Conservation (phyloP, 257 asterid species). For the Asclepias syriaca region DNA sequence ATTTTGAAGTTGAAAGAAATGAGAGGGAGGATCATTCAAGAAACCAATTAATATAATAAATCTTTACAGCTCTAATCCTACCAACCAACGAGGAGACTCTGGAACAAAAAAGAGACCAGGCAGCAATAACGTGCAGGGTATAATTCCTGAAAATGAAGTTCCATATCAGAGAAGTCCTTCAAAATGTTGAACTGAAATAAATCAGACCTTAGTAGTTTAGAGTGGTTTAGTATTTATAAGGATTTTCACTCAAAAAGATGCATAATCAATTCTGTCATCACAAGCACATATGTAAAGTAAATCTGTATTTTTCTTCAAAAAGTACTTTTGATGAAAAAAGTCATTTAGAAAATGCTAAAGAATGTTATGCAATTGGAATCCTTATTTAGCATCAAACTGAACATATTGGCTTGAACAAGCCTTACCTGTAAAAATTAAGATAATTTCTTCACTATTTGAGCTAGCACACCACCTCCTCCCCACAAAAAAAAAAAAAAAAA, state of each 20-base stretch:
- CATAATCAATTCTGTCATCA: background rate
- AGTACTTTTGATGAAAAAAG: no score
- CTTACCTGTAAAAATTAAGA: background rate
- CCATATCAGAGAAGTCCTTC: background rate
- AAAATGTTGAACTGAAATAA: background rate
- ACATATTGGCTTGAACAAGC: background rate
- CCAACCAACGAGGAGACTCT: constrained; percentile 99
- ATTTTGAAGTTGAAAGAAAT: constrained; percentile 14
- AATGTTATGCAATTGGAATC: background rate
- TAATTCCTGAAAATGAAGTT: constrained; percentile 40
- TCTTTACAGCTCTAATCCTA: constrained; percentile 35
- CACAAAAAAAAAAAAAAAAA: no score
- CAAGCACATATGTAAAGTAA: background rate
- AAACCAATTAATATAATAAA: constrained; percentile 10
- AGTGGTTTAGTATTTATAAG: background rate
- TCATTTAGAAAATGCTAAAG: background rate
- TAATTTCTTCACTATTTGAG: background rate
- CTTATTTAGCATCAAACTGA: background rate
- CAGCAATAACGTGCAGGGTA: constrained; percentile 81
- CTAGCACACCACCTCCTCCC: no score
- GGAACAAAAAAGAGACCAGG: constrained; percentile 90
- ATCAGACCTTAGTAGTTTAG: background rate
- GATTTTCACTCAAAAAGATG: background rate
- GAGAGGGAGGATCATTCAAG: background rate
- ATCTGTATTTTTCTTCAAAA: background rate